phyloP scores from a whole-genome alignment of 2,329 filamentous ascomycete genomes.

The Coniochaeta ligniaria region DNA sequence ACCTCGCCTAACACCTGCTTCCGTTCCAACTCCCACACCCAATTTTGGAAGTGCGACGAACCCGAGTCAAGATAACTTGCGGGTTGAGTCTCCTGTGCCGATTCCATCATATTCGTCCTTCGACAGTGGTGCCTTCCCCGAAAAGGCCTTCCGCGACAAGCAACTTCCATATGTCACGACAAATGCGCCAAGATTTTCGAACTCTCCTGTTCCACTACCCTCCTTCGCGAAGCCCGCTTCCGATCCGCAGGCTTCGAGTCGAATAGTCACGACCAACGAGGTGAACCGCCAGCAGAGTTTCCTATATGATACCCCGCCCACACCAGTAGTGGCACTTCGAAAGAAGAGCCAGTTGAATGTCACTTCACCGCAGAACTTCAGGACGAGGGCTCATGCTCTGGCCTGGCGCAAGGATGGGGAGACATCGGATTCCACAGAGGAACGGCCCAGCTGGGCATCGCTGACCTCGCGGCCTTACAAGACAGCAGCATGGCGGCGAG shows the following conservation, averaged over 20 bases:
- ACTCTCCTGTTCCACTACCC: too few species aligned
- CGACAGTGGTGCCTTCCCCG: not conserved
- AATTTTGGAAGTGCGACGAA: too few species aligned
- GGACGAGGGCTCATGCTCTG: conserved; percentile 10
- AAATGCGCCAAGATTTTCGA: too few species aligned
- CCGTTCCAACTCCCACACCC: not conserved
- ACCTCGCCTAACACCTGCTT: not conserved
- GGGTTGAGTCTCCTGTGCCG: not conserved
- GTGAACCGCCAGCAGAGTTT: too few species aligned
- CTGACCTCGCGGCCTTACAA: conserved; percentile 17
- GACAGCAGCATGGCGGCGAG: conserved; percentile 8
- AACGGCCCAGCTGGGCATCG: conserved; percentile 6
- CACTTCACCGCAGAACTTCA: conserved; percentile 8
- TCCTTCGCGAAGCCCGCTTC: too few species aligned
- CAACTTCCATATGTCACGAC: too few species aligned
- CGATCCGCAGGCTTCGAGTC: not conserved
- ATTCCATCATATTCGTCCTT: not conserved
- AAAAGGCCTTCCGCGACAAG: not conserved
- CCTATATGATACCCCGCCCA: not conserved
- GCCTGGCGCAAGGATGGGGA: conserved; percentile 9
- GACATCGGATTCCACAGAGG: not conserved
- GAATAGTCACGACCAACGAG: not conserved
- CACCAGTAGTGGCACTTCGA: not conserved
- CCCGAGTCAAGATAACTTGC: too few species aligned
- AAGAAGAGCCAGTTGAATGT: not conserved